Percentiles rank a stretch among this genome's conserved stretches.
Evolutionary conservation across 257 asterid genomes (phyloP).

Genomic region (Verbascum thapsus): DNA sequence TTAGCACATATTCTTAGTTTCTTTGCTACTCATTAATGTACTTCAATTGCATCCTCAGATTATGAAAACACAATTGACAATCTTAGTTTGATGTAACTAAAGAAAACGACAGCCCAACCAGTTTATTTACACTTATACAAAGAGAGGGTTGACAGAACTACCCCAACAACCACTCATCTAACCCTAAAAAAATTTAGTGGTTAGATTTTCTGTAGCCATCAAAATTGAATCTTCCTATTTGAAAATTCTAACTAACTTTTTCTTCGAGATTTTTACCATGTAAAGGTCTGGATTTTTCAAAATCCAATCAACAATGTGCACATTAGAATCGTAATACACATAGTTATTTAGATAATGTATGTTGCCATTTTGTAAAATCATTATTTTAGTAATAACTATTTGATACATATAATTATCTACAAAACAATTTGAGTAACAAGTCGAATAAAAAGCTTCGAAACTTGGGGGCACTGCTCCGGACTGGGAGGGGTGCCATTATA

Average conservation of each 20-base stretch:
- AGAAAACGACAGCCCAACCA: constrained; percentile 12
- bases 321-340: background rate
- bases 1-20: background rate
- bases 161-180: background rate
- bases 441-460: constrained; percentile 32
- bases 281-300: no score
- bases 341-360: no score
- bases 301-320: no score
- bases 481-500: constrained; percentile 45
- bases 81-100: background rate
- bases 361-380: no score
- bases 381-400: no score
- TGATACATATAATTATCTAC: constrained; percentile 7
- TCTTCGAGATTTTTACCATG: no score
- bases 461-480: constrained; percentile 42
- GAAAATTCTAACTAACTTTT: no score
- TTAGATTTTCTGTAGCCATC: no score
- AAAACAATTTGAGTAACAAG: constrained; percentile 34
- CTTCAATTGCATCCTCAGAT: background rate
- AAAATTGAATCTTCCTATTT: no score
- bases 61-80: background rate
- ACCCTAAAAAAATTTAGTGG: no score
- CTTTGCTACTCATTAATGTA: background rate
- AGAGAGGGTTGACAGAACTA: background rate
- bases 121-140: background rate